These are phyloP conservation scores for Ceratocystiopsis sp. DNA, from an alignment of 2,329 filamentous ascomycete species.

Conservation along the genomic window DNA sequence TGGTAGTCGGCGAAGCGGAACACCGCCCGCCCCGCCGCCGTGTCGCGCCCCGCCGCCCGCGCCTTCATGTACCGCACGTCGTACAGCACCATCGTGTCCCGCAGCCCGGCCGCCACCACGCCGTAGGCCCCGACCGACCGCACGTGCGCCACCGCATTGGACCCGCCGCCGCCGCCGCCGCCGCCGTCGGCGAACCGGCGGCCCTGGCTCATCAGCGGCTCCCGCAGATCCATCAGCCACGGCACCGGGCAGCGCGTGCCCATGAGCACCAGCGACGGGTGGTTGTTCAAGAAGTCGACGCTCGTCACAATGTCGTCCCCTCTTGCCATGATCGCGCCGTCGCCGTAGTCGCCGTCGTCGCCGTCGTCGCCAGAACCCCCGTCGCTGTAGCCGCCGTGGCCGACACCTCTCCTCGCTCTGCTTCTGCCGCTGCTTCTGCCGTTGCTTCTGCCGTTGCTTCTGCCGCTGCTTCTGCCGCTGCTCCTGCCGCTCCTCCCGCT, in stretches of 20 bases:
- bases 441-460: too few species aligned
- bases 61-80: constrained; percentile 31
- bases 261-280: constrained; percentile 29
- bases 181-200: not conserved
- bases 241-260: constrained; percentile 30
- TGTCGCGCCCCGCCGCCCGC: not conserved
- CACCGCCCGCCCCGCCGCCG: constrained; percentile 11
- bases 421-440: too few species aligned
- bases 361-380: too few species aligned
- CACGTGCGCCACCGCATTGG: constrained; percentile 23
- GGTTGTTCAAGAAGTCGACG: constrained; percentile 7
- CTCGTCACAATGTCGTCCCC: not conserved
- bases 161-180: not conserved
- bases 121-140: constrained; percentile 30
- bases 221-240: constrained; percentile 28
- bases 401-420: not conserved
- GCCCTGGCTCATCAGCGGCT: constrained; percentile 1
- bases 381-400: too few species aligned
- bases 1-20: constrained; percentile 31
- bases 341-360: too few species aligned
- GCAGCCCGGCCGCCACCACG: constrained; percentile 34
- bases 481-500: too few species aligned
- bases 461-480: too few species aligned
- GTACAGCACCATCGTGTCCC: constrained; percentile 34
- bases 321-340: not conserved